Evolutionary conservation across 352 stramenopile genomes (phyloP).

Genomic region (Globisporangium polare): DNA sequence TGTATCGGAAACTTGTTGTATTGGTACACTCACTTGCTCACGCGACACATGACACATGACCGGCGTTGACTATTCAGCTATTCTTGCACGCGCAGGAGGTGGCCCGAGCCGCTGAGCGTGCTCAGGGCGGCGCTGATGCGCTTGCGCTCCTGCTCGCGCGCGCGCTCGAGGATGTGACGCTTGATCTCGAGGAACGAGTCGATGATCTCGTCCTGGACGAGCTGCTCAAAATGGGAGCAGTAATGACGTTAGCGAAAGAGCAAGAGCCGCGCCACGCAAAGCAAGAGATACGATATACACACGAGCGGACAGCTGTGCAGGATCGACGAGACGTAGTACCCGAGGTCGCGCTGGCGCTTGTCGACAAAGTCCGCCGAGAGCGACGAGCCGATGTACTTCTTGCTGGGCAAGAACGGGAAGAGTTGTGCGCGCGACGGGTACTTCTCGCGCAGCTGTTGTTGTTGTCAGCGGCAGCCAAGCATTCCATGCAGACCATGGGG

Average conservation of each 20-base stretch:
- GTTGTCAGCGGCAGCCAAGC: neutral
- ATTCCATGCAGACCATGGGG: neutral
- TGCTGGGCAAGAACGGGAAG: conserved; percentile 80
- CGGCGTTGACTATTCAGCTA: neutral
- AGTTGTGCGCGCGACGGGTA: conserved; percentile 67
- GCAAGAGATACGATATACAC: neutral
- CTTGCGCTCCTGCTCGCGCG: conserved; percentile 43
- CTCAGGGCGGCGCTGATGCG: conserved; percentile 5
- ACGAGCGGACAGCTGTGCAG: conserved; percentile 76
- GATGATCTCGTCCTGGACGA: conserved; percentile 84
- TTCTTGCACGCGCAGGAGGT: conserved; percentile 16
- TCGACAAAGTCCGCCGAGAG: conserved; percentile 83
- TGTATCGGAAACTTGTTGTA: neutral
- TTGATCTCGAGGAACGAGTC: conserved; percentile 88
- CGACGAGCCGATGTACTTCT: conserved; percentile 86
- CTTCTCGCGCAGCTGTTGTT: conserved; percentile 70
- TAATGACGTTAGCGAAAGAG: neutral
- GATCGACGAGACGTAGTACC: conserved; percentile 84
- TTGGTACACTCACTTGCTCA: neutral
- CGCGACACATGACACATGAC: neutral
- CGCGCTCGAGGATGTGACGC: conserved; percentile 72
- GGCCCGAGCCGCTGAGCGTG: conserved; percentile 1
- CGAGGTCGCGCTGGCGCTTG: conserved; percentile 83
- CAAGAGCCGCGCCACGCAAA: neutral
- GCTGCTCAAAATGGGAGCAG: conserved; percentile 20